Evolutionary conservation across 441 rosid species (phyloP), one percentile per base, ranked within the genome.

Genomic region (Syzygium malaccense): DNA sequence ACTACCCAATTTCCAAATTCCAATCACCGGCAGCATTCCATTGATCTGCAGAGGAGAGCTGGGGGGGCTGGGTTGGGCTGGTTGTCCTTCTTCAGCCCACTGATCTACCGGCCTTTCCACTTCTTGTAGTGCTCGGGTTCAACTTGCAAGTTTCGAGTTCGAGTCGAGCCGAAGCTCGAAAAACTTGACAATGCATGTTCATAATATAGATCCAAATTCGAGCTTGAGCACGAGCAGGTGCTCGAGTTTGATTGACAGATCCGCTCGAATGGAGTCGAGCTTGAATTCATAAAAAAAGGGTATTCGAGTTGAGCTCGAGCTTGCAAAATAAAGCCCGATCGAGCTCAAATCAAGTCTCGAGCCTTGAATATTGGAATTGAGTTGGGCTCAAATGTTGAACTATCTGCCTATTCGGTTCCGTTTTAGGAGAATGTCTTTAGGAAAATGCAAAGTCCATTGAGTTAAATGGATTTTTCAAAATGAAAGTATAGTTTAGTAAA

Each of bases 121-220:
- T 32, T 32, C 48, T 26, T 0, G 26, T 9, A 33, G 48, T 33
- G 12, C 48, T 18, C 14, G 12, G 48, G 19, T 0, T 18, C 48
- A 68, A 68, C 1, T 68, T 4, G 48, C 14, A 18, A 33, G 23
- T 37, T 37, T 71, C 3, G 28, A 71, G 80, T 5, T 37, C 8
- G 49, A 11, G 15, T 11, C 1, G 1, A 33, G 49, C 8, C 6
- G 49, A 6, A 71, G 48, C 48, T 68, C 0, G 2, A 4, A 62
- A 62, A 55, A 55, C 25, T 19, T 55, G 57, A 55, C 57, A 19
- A 18, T 18, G 8, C 57, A 18, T 18, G 2, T 32, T 0, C 26
- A 68, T 68, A 19, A 33, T 19, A 68, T 0, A 5, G 3, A 56
- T 9, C 7, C 26, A 1, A 0, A 68, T 18, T 33, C 7, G 10